Base-by-base conservation (phyloP, 2,329 filamentous ascomycete genomes). In the Cladobotryum protrusum region DNA sequence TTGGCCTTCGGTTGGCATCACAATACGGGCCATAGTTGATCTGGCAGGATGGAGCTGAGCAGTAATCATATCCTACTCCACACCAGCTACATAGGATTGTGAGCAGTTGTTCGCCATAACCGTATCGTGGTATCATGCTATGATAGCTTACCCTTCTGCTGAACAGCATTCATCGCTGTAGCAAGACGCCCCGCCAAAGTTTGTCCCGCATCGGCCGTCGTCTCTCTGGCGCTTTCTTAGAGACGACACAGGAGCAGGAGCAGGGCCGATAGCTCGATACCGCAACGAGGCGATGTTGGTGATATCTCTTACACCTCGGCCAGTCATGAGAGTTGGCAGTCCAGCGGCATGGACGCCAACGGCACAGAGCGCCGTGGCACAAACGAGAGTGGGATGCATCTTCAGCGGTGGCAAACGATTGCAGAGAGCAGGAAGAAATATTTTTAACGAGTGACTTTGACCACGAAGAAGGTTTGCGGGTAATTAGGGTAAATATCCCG, bases 21-120 rank as follows among this genome's bases (percentile, higher is more conserved):
- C 82, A 86, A 4, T 67, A 74, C 17, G 80, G 72, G n/a, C 79
- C 79, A 56, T 79, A 83, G 55, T 75, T 66, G 58, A 83, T 78
- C 60, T 80, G 73, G 59, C 82, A 86, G 47, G 81, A 75, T 2
- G 82, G 82, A 17, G 80, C 75, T 29, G 73, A 72, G 65, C 82
- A 86, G 64, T 82, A 81, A 2, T 77, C 72, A 11, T 61, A 61
- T 4, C 69, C 72, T n/a, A 63, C 71, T 45, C 79, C 80, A 54
- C 79, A 83, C 71, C 75, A 82, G 40, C 75, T 77, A n/a, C 2
- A 17, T 6, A 14, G 2, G 19, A 17, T 11, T 33, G 24, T 24
- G 33, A 33, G 5, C 6, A 32, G 20, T 32, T 13, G 15, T 15
- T 29, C 14, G 9, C 6, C 9, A n/a, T 24, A 44, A 13, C 29